These are phyloP conservation scores for Coprinopsis sp. DNA, from an alignment of 768 basidiomycete species.

Conservation along the genomic window DNA sequence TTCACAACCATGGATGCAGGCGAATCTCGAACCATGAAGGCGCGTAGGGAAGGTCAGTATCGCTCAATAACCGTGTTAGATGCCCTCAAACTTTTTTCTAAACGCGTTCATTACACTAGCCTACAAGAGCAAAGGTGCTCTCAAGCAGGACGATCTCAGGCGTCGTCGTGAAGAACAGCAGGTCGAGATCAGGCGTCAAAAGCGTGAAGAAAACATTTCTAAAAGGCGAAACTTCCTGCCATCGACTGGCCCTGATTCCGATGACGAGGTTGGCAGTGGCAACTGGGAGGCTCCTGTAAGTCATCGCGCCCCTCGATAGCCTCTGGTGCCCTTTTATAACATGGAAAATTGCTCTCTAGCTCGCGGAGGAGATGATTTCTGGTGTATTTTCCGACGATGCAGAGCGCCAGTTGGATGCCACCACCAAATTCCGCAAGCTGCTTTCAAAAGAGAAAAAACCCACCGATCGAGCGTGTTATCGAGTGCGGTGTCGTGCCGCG, in stretches of 20 bases:
- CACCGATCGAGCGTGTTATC: slow-evolving; percentile 97
- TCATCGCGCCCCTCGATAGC: slow-evolving; percentile 16
- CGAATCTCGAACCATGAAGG: slow-evolving; percentile 69
- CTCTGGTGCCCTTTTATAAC: slow-evolving; percentile 7
- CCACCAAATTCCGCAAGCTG: slow-evolving; percentile 97
- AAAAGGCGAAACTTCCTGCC: slow-evolving; percentile 94
- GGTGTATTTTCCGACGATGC: slow-evolving; percentile 91
- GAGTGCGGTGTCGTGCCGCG: slow-evolving; percentile 96
- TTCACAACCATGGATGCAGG: slow-evolving; percentile 18
- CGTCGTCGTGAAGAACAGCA: slow-evolving; percentile 97
- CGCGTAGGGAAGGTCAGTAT: slow-evolving; percentile 73
- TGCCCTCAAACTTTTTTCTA: slow-evolving; percentile 27
- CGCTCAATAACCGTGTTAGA: slow-evolving; percentile 20
- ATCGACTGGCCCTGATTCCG: slow-evolving; percentile 71
- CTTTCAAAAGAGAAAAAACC: slow-evolving; percentile 99
- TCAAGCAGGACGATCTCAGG: slow-evolving; percentile 91
- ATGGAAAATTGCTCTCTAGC: slow-evolving; percentile 34
- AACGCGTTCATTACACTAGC: slow-evolving; percentile 47
- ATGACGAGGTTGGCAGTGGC: slow-evolving; percentile 76
- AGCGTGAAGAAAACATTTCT: slow-evolving; percentile 97
- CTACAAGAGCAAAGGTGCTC: slow-evolving; percentile 87
- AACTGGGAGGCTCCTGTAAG: slow-evolving; percentile 78
- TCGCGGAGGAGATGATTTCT: slow-evolving; percentile 87
- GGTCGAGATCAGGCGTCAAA: slow-evolving; percentile 97
- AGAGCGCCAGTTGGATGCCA: slow-evolving; percentile 92